Evolutionary conservation across 1,139 yeast species (phyloP), one percentile per base, ranked within the genome.

Genomic region (Candida sanyaensis): DNA sequence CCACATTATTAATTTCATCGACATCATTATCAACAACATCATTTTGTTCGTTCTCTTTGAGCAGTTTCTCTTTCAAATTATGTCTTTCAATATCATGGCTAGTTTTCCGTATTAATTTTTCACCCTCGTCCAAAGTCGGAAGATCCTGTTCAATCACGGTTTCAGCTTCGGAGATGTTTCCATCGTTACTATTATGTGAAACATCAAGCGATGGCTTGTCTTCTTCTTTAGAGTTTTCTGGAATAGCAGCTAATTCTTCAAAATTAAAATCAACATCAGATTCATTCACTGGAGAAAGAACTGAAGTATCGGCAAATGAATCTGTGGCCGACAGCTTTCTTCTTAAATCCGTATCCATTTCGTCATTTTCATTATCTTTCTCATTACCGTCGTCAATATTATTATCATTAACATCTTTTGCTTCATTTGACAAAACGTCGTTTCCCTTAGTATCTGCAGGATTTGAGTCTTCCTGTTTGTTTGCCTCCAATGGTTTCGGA

Each of bases 101-200:
- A 21, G 61, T 62, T 48, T 71, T 78, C 39, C 81, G 65, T 2
- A 77, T 59, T 12, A 78, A 57, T 45, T 69, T 63, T 43, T 66
- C 56, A 1, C 78, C 75, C 40, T 66, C 60, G 41, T 65, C 63
- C 3, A 69, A 61, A 40, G 66, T 65, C 1, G 78, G 75, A 2
- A 81, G 79, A 0, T 80, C 67, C 2, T 73, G 76, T 2, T 74
- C 69, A 4, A 73, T 63, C 21, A 77, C 76, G 27, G 85, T 81
- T 50, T 78, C 83, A 0, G 81, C 73, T 38, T 78, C 83, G 2
- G 81, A 75, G 5, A 53, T 30, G 33, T 66, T 65, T 2, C 48
- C 59, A 11, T 56, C 56, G 10, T 41, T 17, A 17, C 3, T 17
- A 17, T 17, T 17, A 2, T 17, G 21, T 17, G 21, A 17, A 17